Evolutionary conservation across 2,329 filamentous ascomycete genomes (phyloP).

Genomic region (Cadophora gregata): DNA sequence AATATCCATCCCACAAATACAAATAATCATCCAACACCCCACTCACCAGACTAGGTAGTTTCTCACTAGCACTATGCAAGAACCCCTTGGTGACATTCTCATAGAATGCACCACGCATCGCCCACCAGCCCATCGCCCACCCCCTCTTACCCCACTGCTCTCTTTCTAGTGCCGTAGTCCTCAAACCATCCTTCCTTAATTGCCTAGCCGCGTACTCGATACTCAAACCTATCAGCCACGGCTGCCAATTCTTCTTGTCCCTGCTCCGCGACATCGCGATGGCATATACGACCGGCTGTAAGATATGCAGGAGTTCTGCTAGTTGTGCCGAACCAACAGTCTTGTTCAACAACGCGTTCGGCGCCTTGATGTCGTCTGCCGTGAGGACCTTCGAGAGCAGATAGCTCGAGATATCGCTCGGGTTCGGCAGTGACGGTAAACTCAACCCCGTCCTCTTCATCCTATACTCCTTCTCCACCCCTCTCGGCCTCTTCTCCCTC

Average conservation of each 20-base stretch:
- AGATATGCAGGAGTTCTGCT: conserved; percentile 89
- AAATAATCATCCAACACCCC: conserved; percentile 95
- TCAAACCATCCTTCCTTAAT: conserved; percentile 64
- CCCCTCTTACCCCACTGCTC: conserved; percentile 89
- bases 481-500: conserved; percentile 25
- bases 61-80: conserved; percentile 58
- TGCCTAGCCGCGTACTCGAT: conserved; percentile 92
- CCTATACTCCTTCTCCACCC: conserved; percentile 66
- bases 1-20: conserved; percentile 97
- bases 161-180: conserved; percentile 85
- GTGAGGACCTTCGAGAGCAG: conserved; percentile 89
- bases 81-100: conserved; percentile 85
- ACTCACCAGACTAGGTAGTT: conserved; percentile 70
- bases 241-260: conserved; percentile 83
- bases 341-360: conserved; percentile 82
- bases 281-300: conserved; percentile 88
- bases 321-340: conserved; percentile 75
- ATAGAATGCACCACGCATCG: conserved; percentile 96
- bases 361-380: conserved; percentile 95
- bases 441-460: conserved; percentile 95
- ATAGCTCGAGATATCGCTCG: conserved; percentile 84
- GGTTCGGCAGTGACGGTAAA: conserved; percentile 81
- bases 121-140: conserved; percentile 94
- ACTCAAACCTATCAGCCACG: conserved; percentile 85
- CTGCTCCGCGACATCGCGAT: conserved; percentile 73